Evolutionary conservation across 208 protist species (phyloP).

Genomic region (Crithidia expoeki): DNA sequence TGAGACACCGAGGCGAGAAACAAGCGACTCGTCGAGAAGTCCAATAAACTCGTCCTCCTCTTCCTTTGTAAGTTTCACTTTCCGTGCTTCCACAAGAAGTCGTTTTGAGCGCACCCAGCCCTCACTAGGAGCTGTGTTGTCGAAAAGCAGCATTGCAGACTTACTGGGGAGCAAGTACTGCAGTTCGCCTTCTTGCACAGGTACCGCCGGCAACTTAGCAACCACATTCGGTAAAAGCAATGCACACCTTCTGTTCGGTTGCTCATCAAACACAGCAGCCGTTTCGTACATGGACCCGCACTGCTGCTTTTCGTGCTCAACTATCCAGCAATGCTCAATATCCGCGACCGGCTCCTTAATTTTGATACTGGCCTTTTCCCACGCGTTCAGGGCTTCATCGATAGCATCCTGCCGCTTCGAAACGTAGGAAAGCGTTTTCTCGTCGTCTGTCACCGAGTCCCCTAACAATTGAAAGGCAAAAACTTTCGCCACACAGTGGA

Average conservation of each 20-base stretch:
- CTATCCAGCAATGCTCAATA: constrained; percentile 59
- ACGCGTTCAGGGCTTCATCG: constrained; percentile 61
- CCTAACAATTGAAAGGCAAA: constrained; percentile 73
- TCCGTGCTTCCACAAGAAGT: constrained; percentile 35
- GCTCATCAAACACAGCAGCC: constrained; percentile 46
- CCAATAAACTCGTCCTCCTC: constrained; percentile 47
- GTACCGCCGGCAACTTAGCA: constrained; percentile 53
- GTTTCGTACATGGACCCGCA: constrained; percentile 42
- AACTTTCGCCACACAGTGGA: constrained; percentile 69
- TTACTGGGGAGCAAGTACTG: constrained; percentile 50
- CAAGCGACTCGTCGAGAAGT: constrained; percentile 40
- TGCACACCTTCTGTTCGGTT: constrained; percentile 30
- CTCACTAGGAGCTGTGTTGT: constrained; percentile 40
- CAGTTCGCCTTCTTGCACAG: constrained; percentile 59
- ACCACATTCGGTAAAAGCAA: constrained; percentile 38
- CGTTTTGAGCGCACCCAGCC: constrained; percentile 46
- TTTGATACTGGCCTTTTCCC: constrained; percentile 51
- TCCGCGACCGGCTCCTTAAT: constrained; percentile 70
- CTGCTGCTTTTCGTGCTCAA: constrained; percentile 54
- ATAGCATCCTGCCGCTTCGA: constrained; percentile 65
- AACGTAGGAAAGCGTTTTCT: constrained; percentile 48
- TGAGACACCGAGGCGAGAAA: constrained; percentile 49
- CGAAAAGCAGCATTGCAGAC: constrained; percentile 53
- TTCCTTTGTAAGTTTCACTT: constrained; percentile 39
- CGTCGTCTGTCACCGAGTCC: constrained; percentile 37